Evolutionary conservation across 305 asterid genomes (phyloP), one percentile per base, ranked within the genome.

Genomic region (Ajuga reptans): DNA sequence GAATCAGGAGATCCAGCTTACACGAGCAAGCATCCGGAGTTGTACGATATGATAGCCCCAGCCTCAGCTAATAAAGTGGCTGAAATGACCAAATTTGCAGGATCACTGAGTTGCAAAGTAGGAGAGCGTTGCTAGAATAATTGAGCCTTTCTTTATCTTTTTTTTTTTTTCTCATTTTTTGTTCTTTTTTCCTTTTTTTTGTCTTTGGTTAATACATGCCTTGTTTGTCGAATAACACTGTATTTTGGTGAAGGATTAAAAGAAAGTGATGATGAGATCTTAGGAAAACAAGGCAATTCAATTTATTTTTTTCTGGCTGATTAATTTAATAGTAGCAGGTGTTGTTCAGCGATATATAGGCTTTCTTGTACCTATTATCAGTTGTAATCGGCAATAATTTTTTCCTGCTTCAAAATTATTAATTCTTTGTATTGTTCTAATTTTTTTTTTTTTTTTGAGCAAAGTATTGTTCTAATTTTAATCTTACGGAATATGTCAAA

Each of bases 31-130:
- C 90, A 86, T 2, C 80, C 73, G 0, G 68, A 82, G 31, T 41
- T 72, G 39, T 83, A 76, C 10, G 91, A 88, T 53, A 53, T 58
- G 57, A 75, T 84, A 0, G 4, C 41, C 15, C 68, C 90, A 0
- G 89, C 86, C 0, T 45, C 82, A 0, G 83, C 77, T 0, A 2
- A 37, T 5, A 52, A 54, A 0, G 97, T 82, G 0, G 80, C 57
- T 6, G 73, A 66, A 46, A 77, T 90, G 4, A 84, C 96, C 27
- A 84, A 67, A 63, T 85, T 84, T 72, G 81, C 94, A 0, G 97
- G 97, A 0, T 45, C 78, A 4, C 66, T 90, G 0, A 2, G 9
- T 4, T 90, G 97, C 83, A 66, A 11, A 8, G 57, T 72, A 9
- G 92, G 96, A 53, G 2, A 0, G 14, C 53, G 83, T 5, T 90